phyloP scores from a whole-genome alignment of 768 basidiomycete genomes.

The Tricholoma sp. region DNA sequence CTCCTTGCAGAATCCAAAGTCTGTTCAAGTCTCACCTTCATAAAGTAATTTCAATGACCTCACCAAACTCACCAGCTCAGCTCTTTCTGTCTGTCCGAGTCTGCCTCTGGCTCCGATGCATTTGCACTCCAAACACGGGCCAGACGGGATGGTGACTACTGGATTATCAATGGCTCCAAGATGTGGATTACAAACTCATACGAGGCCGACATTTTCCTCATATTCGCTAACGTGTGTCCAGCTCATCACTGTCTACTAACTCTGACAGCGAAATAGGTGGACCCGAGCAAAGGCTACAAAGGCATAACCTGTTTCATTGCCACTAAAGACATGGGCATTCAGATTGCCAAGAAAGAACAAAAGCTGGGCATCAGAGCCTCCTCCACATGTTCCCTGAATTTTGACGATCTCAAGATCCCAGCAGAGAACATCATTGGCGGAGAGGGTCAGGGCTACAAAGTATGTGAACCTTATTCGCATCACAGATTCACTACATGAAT shows the following conservation, averaged over 20 bases:
- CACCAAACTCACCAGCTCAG: slow-evolving; percentile 59
- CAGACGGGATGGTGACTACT: slow-evolving; percentile 78
- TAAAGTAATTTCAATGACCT: neutral
- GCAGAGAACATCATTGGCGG: slow-evolving; percentile 89
- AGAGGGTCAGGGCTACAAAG: slow-evolving; percentile 90
- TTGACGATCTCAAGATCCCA: slow-evolving; percentile 86
- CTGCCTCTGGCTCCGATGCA: slow-evolving; percentile 92
- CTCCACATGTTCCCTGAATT: slow-evolving; percentile 90
- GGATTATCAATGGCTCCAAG: slow-evolving; percentile 93
- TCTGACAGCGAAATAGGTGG: slow-evolving; percentile 39
- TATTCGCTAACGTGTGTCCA: slow-evolving; percentile 80
- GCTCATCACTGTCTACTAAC: neutral
- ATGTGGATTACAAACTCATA: slow-evolving; percentile 99
- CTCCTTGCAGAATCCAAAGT: slow-evolving; percentile 76
- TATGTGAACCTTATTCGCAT: slow-evolving; percentile 13
- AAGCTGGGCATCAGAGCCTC: slow-evolving; percentile 96
- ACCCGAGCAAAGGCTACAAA: slow-evolving; percentile 94
- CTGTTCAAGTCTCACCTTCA: slow-evolving; percentile 2
- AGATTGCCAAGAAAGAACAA: slow-evolving; percentile 98
- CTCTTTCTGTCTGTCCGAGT: slow-evolving; percentile 92
- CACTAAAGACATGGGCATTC: slow-evolving; percentile 93
- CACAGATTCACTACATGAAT: neutral
- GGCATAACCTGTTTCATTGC: slow-evolving; percentile 98
- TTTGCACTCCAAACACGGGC: slow-evolving; percentile 95
- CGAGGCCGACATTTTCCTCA: slow-evolving; percentile 87